These are phyloP conservation scores for Extremus antarcticus DNA, from an alignment of 495 filamentous ascomycete genomes.

Conservation along the genomic window DNA sequence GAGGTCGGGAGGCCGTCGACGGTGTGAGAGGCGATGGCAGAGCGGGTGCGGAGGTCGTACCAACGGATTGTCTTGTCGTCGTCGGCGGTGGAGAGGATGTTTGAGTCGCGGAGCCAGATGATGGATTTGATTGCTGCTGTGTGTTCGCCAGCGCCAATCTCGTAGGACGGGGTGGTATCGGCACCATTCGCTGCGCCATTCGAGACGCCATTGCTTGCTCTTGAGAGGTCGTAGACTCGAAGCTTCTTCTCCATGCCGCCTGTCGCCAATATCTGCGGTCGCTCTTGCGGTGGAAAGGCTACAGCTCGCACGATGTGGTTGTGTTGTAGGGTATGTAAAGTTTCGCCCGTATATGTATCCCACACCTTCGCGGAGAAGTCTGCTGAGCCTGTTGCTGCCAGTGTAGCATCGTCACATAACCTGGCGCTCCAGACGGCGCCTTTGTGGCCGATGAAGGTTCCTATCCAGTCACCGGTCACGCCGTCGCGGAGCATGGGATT, in stretches of 20 bases:
- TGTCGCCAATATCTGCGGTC: conserved; percentile 71
- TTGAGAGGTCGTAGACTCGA: conserved; percentile 77
- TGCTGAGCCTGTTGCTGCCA: conserved; percentile 84
- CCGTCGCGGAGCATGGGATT: conserved; percentile 98
- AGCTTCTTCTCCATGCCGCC: conserved; percentile 95
- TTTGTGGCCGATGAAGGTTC: conserved; percentile 96
- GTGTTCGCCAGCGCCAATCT: conserved; percentile 77
- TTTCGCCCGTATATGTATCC: conserved; percentile 92
- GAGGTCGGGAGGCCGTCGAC: conserved; percentile 78
- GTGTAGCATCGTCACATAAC: conserved; percentile 74
- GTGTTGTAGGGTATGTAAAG: conserved; percentile 76
- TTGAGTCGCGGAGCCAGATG: conserved; percentile 79
- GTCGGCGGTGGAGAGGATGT: conserved; percentile 75
- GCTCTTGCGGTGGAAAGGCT: conserved; percentile 68
- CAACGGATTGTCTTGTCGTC: conserved; percentile 86
- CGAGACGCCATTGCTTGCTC: conserved; percentile 31
- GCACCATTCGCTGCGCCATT: conserved; percentile 21
- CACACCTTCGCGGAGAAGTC: conserved; percentile 98
- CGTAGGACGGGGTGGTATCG: conserved; percentile 41
- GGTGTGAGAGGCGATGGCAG: conserved; percentile 55
- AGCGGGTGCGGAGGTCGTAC: conserved; percentile 76
- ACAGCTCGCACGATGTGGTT: conserved; percentile 90
- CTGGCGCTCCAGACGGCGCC: conserved; percentile 94
- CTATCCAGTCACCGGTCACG: conserved; percentile 95
- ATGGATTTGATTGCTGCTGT: conserved; percentile 85